Base-by-base conservation (phyloP, 441 rosid species). In the Gossypium davidsonii region DNA sequence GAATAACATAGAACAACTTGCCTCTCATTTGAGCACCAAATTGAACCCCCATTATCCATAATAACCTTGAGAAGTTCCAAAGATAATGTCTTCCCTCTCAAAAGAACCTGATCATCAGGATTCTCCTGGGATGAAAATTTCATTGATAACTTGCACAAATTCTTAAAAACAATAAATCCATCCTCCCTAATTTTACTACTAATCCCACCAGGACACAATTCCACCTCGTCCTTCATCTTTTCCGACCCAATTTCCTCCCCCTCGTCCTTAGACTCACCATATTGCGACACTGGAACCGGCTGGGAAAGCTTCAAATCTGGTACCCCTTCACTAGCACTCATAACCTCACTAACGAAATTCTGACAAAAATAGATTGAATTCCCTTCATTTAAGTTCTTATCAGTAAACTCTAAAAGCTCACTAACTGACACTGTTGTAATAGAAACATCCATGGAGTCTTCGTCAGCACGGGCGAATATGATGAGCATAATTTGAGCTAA, bases 111-210 rank as follows among this genome's bases (percentile, higher is more conserved):
- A 79, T 92, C 98, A 85, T 94, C 98, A 0, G 94, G 83, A 73
- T 86, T 90, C 79, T 89, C 97, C 78, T 90, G 97, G 7, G 98
- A 86, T 0, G 97, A 89, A 79, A 84, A 92, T 80, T 91, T 94
- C 98, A 94, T 94, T 14, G 98, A 94, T 79, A 94, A 77, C 79
- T 92, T 92, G 71, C 97, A 92, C 42, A 94, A 79, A 77, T 94
- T 92, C 85, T 87, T 92, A 70, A 92, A 94, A 57, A 92, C 81
- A 73, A 90, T 82, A 79, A 90, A 92, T 6, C 91, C 98, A 49
- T 92, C 98, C 78, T 92, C 96, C 81, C 93, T 79, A 78, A 94
- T 85, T 85, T 89, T 92, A 81, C 94, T 90, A 8, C 74, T 78
- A 9, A 73, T 67, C 25, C 66, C 79, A 76, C 74, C 76, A 12